These are phyloP conservation scores for Bruguiera gymnorhiza DNA, from an alignment of 345 rosid species.

Conservation along the genomic window DNA sequence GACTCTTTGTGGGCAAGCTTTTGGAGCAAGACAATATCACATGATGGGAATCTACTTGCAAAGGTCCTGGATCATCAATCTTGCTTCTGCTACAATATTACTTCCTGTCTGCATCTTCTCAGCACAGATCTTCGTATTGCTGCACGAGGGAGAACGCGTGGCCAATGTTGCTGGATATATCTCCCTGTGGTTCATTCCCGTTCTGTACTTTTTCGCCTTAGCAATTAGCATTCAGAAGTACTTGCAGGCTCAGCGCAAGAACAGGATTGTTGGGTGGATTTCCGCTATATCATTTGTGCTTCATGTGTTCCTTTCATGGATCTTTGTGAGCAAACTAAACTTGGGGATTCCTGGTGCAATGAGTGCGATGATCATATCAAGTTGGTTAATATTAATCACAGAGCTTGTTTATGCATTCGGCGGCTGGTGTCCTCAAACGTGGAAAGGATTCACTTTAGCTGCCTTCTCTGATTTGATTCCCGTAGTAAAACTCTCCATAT, in stretches of 20 bases:
- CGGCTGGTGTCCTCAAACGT: slow-evolving; percentile 64
- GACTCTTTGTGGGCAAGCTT: slow-evolving; percentile 43
- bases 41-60: slow-evolving; percentile 39
- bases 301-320: slow-evolving; percentile 38
- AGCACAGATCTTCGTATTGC: neutral
- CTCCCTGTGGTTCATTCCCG: slow-evolving; percentile 16
- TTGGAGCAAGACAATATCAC: slow-evolving; percentile 32
- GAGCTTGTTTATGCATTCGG: slow-evolving; percentile 42
- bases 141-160: neutral
- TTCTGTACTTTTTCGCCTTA: slow-evolving; percentile 3
- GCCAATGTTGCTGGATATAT: slow-evolving; percentile 9
- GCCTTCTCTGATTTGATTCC: slow-evolving; percentile 50
- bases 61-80: slow-evolving; percentile 22
- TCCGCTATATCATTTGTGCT: slow-evolving; percentile 17
- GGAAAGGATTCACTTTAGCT: slow-evolving; percentile 58
- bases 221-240: slow-evolving; percentile 27
- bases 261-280: slow-evolving; percentile 31
- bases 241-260: slow-evolving; percentile 40
- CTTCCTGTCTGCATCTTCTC: slow-evolving; percentile 20
- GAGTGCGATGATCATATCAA: slow-evolving; percentile 26
- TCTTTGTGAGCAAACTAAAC: slow-evolving; percentile 22
- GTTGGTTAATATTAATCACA: slow-evolving; percentile 24
- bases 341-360: slow-evolving; percentile 38
- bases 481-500: slow-evolving; percentile 52
- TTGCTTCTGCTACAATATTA: slow-evolving; percentile 3